Base-by-base conservation (phyloP, 257 asterid genomes). In the Primulina huaijiensis region DNA sequence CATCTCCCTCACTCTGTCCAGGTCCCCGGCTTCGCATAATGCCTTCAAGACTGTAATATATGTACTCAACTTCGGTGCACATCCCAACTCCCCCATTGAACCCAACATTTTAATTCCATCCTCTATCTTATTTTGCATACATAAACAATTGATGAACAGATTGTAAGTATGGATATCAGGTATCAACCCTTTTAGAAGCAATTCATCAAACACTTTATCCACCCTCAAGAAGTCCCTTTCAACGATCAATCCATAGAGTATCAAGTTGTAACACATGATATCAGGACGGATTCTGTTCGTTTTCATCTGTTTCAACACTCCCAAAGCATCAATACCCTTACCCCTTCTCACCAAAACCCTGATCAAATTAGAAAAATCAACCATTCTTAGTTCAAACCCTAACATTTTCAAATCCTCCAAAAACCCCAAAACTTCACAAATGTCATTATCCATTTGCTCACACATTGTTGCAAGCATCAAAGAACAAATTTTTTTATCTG, bases 121-220 rank as follows among this genome's bases (percentile, higher is more conserved):
- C 1, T 80, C 88, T 35, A 77, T 73, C 80, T 86, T 85, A 60
- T 77, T 77, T 69, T 83, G 96, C 84, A 75, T 67, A 43, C 95
- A 86, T 73, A 88, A 73, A 25, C 94, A 86, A 59, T 56, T 70
- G 12, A 89, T 83, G 72, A 81, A 84, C 69, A 77, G 77, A 75
- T 82, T 92, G 81, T 82, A 92, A 8, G 94, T 92, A 62, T 43
- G 53, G 52, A 83, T 67, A 75, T 88, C 82, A n/a, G 96, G 96
- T 66, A 70, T 79, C 74, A 86, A 77, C 7, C 95, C 96, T 50
- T 69, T 64, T 34, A 88, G 89, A 73, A 92, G 89, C 90, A 92
- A 70, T 82, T 92, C 89, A 77, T 92, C 98, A 21, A 92, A 89
- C 95, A 89, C 68, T 40, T 87, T 74, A 55, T 88, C 94, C 4